Evolutionary conservation across 2,329 filamentous ascomycete genomes (phyloP), one percentile per base, ranked within the genome.

Genomic region (Aspergillus ochraceoroseus): DNA sequence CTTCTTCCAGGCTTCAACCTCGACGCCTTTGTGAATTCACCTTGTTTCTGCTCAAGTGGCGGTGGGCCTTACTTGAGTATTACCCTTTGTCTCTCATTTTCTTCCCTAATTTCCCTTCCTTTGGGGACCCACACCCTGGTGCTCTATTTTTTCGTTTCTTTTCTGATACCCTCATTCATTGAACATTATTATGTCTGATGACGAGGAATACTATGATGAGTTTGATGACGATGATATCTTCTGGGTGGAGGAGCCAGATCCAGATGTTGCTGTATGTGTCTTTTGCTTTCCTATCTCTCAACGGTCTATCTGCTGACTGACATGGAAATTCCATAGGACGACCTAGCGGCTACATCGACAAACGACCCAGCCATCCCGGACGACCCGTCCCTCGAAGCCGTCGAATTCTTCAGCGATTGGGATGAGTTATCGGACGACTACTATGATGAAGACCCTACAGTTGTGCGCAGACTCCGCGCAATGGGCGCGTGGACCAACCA

Each of bases 381-480:
- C 30, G 63, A 70, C 38, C 61, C 65, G 4, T 56, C 52, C 9
- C 53, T 62, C 17, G 66, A 71, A 23, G 46, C 60, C 5, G 57
- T 62, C 37, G 66, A 68, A 8, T 63, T 61, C 32, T 66, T 58
- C 51, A 67, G 63, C 35, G 69, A 71, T 47, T 70, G 67, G 65
- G 67, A 69, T 31, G 67, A 70, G 18, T 62, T 68, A 30, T 65
- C 66, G 9, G 67, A 70, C 37, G 67, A 70, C 43, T 70, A 67
- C 48, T 63, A 66, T 42, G 67, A 70, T 29, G 65, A 68, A 37
- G 67, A 70, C 22, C 60, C 66, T 11, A 62, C 59, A 4, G 55
- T 60, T 22, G 51, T 58, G 6, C 52, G 49, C 14, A 38, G 45
- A 28, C 49, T 48, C 15, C 47, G 54, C 6, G 50, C 47, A 28